Percentiles rank a stretch among this genome's conserved stretches.
Evolutionary conservation across 2,329 filamentous ascomycete genomes (phyloP).

Genomic region (Aureobasidium sp.): DNA sequence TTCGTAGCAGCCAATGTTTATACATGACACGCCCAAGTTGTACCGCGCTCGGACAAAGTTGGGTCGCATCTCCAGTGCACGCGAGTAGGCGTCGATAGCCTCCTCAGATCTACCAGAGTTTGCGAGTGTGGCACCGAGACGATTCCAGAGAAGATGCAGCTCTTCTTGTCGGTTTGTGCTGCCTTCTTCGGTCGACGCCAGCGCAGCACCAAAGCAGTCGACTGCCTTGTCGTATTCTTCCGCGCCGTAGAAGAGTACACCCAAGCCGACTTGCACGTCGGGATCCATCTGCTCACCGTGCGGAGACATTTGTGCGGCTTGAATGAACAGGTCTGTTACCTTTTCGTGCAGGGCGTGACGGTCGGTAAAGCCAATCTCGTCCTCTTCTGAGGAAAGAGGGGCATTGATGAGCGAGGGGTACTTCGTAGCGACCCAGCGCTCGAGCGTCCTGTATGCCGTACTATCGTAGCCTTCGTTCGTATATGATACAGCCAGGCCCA

Average conservation of each 20-base stretch:
- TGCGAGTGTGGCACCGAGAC: constrained; percentile 87
- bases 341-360: constrained; percentile 81
- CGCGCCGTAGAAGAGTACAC: constrained; percentile 93
- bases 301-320: constrained; percentile 84
- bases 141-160: constrained; percentile 93
- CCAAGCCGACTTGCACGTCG: constrained; percentile 93
- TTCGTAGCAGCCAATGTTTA: constrained; percentile 92
- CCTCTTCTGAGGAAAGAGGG: constrained; percentile 63
- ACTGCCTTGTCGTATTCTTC: constrained; percentile 99
- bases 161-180: constrained; percentile 76
- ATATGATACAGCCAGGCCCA: constrained; percentile 93
- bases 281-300: constrained; percentile 95
- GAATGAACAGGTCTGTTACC: constrained; percentile 84
- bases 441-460: constrained; percentile 89
- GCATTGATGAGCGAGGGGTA: constrained; percentile 74
- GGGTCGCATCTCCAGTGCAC: constrained; percentile 77
- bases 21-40: constrained; percentile 92
- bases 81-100: constrained; percentile 92
- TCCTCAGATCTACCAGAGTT: constrained; percentile 92
- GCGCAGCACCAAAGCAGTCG: constrained; percentile 90
- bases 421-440: constrained; percentile 93
- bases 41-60: constrained; percentile 97
- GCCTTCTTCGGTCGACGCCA: constrained; percentile 77
- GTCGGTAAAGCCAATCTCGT: constrained; percentile 89
- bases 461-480: constrained; percentile 99